Evolutionary conservation across 2,329 filamentous ascomycete genomes (phyloP).

Genomic region (Dothidotthia symphoricarpi): DNA sequence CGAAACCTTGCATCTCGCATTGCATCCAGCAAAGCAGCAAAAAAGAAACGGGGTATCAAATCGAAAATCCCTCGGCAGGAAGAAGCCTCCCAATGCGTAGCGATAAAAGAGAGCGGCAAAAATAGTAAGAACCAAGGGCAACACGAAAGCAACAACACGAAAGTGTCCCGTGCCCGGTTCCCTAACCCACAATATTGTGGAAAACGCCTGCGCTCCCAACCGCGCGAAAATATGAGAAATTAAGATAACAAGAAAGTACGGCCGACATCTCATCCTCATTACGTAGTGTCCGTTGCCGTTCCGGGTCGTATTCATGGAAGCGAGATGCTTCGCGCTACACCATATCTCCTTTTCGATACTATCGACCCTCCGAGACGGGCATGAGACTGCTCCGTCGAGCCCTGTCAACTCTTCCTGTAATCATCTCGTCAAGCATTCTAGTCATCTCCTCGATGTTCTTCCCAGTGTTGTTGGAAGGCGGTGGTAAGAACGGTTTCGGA

Average conservation of each 20-base stretch:
- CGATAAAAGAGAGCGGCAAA: not conserved
- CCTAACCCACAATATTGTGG: no score
- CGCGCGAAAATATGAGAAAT: not conserved
- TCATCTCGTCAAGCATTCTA: constrained; percentile 93
- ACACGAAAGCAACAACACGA: no score
- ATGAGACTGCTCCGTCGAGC: constrained; percentile 46
- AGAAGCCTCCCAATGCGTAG: constrained; percentile 9
- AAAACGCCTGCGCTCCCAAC: constrained; percentile 18
- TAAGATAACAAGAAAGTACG: constrained; percentile 11
- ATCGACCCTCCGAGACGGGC: constrained; percentile 20
- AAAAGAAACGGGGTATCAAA: constrained; percentile 31
- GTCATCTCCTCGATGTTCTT: constrained; percentile 89
- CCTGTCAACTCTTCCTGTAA: constrained; percentile 70
- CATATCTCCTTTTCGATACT: constrained; percentile 8
- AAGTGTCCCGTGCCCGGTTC: no score
- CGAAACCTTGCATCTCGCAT: constrained; percentile 3
- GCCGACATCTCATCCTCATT: constrained; percentile 24
- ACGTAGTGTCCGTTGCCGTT: constrained; percentile 17
- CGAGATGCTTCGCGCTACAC: not conserved
- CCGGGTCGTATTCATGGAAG: constrained; percentile 1
- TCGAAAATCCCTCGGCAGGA: constrained; percentile 19
- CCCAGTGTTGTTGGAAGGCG: constrained; percentile 39
- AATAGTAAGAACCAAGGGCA: not conserved
- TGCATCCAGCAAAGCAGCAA: not conserved
- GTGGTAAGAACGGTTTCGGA: constrained; percentile 18